Percentiles rank a stretch among this genome's conserved stretches.
phyloP scores from a whole-genome alignment of 768 basidiomycete species.

The Mrakia gelida region DNA sequence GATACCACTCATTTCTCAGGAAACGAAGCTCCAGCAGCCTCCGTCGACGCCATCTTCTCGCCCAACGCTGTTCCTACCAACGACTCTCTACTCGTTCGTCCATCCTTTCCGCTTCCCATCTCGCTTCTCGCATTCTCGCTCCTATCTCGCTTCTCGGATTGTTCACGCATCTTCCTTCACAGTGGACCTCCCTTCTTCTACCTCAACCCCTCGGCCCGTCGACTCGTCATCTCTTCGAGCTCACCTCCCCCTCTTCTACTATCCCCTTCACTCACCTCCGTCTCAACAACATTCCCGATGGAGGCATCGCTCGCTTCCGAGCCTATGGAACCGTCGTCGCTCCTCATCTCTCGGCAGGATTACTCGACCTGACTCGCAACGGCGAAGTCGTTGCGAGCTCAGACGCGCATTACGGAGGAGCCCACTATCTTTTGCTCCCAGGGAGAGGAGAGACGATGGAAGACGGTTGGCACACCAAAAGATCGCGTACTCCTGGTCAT shows the following conservation, averaged over 20 bases:
- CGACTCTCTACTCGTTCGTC: slow-evolving; percentile 38
- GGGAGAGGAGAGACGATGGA: slow-evolving; percentile 63
- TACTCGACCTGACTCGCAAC: slow-evolving; percentile 43
- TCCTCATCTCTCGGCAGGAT: not conserved
- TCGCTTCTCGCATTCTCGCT: not conserved
- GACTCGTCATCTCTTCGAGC: slow-evolving; percentile 78
- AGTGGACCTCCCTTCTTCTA: slow-evolving; percentile 79
- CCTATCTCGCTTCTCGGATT: too few relatives aligned
- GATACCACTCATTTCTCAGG: slow-evolving; percentile 93
- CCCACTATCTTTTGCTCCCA: slow-evolving; percentile 82
- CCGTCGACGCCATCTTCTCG: slow-evolving; percentile 56
- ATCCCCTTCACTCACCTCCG: slow-evolving; percentile 68
- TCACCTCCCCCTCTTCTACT: slow-evolving; percentile 49
- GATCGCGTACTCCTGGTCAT: slow-evolving; percentile 72
- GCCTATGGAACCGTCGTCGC: not conserved
- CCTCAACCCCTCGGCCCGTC: slow-evolving; percentile 71
- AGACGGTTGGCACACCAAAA: slow-evolving; percentile 97
- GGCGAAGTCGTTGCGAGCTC: slow-evolving; percentile 77
- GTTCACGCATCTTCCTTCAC: not conserved
- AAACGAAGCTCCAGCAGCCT: slow-evolving; percentile 63
- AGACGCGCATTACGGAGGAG: slow-evolving; percentile 88
- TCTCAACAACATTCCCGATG: slow-evolving; percentile 93
- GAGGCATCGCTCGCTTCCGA: slow-evolving; percentile 65
- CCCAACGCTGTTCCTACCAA: slow-evolving; percentile 47
- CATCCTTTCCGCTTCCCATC: slow-evolving; percentile 49